These are phyloP conservation scores for Spathaspora hagerdaliae DNA, from an alignment of 805 yeast species.

Conservation along the genomic window DNA sequence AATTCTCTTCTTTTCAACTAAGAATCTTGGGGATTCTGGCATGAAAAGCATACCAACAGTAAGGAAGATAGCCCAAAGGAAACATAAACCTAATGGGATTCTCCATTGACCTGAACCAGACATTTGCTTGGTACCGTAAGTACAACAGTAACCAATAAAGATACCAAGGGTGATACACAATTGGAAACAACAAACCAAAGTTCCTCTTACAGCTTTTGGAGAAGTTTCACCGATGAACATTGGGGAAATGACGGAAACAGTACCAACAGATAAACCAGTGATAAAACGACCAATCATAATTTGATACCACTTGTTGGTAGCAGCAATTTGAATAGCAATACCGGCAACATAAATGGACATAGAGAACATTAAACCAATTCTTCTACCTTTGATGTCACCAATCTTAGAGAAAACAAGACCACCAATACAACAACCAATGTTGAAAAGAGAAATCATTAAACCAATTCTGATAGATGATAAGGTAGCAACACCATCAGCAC, in stretches of 20 bases:
- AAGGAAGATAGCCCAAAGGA: constrained; percentile 50
- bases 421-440: constrained; percentile 72
- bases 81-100: constrained; percentile 57
- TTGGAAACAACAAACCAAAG: constrained; percentile 67
- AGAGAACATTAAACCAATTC: constrained; percentile 49
- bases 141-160: constrained; percentile 64
- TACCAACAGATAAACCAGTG: constrained; percentile 72
- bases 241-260: constrained; percentile 65
- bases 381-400: constrained; percentile 62
- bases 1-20: constrained; percentile 45
- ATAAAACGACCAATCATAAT: constrained; percentile 58
- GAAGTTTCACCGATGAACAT: constrained; percentile 65
- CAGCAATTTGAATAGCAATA: constrained; percentile 55
- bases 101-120: constrained; percentile 59
- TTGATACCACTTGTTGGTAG: constrained; percentile 57
- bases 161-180: constrained; percentile 69
- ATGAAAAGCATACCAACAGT: constrained; percentile 49
- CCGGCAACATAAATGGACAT: constrained; percentile 60
- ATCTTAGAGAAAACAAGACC: constrained; percentile 54
- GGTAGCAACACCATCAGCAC: constrained; percentile 35
- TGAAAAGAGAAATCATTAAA: constrained; percentile 53
- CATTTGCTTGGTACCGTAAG: constrained; percentile 54
- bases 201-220: constrained; percentile 69
- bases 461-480: constrained; percentile 49
- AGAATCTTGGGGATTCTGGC: constrained; percentile 70